A percentile compares a stretch with the other conserved stretches of the same genome.
These are phyloP conservation scores for Hyaloscypha bicolor DNA, from an alignment of 495 filamentous ascomycete genomes.

Conservation along the genomic window DNA sequence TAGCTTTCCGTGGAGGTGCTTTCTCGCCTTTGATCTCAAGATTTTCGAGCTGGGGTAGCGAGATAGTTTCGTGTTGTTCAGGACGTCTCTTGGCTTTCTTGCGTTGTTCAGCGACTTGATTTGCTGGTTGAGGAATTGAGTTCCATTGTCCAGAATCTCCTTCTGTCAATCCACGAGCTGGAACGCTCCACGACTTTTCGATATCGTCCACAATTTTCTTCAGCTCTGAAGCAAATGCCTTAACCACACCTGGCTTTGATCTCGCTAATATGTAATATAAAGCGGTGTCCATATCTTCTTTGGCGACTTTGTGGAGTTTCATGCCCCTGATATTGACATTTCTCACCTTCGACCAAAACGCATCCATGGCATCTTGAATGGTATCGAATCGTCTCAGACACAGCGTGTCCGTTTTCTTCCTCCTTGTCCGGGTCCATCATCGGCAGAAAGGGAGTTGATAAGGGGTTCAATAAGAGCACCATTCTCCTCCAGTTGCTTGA, in stretches of 20 bases:
- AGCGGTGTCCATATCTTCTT: conserved; percentile 1
- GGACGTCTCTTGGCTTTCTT: background rate
- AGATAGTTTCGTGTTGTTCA: background rate
- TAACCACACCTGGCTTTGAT: background rate
- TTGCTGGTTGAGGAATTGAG: background rate
- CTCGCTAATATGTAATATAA: background rate
- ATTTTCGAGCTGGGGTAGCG: too few relatives aligned
- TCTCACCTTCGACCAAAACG: background rate
- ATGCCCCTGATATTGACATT: background rate
- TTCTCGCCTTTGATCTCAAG: background rate
- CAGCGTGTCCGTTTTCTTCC: background rate
- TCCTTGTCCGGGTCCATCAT: too few relatives aligned
- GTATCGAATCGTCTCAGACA: background rate
- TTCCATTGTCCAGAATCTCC: background rate
- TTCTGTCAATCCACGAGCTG: background rate
- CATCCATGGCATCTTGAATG: background rate
- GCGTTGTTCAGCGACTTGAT: background rate
- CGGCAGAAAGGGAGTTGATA: too few relatives aligned
- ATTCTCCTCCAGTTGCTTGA: too few relatives aligned
- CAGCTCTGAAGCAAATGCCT: background rate
- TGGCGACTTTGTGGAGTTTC: background rate
- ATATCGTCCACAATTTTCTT: conserved; percentile 7
- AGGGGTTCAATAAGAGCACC: too few relatives aligned
- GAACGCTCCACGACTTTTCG: background rate
- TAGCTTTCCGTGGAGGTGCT: background rate